Evolutionary conservation across 495 filamentous ascomycete genomes (phyloP), one percentile per base, ranked within the genome.

Genomic region (Lasiosphaeris hirsuta): DNA sequence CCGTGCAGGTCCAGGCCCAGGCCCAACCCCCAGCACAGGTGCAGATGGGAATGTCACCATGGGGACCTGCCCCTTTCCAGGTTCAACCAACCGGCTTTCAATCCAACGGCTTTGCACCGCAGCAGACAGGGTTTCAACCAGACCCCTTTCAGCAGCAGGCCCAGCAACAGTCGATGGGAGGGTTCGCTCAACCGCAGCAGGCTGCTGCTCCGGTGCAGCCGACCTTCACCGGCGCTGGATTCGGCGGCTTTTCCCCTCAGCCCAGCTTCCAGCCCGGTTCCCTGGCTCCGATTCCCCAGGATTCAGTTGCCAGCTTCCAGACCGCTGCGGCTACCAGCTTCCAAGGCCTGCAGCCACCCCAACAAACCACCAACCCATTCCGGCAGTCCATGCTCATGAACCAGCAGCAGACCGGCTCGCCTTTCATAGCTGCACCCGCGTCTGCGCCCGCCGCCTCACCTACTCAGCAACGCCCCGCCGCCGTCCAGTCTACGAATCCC

Each of bases 341-440:
- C 63, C 69, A 75, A 49, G 76, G 77, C 13, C 76, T 83, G 37
- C 76, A 74, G 33, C 64, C 73, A 0, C 69, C 70, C 4, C 75
- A 81, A 49, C 87, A 87, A 56, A 81, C 75, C 10, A 92, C 90
- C 3, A 96, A 96, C 68, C 92, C 92, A 4, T 96, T 96, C 77
- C 81, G 92, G 39, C 87, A 90, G 65, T 94, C 90, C 2, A 90
- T 91, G 83, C 75, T 94, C 75, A 72, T 86, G 66, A 78, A 75
- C 53, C 75, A 68, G 68, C 75, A 67, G 67, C 75, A 67, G 73
- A 85, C 68, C 65, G 77, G 69, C 59, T 65, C 71, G 15, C 62
- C 70, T 52, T 70, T 71, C 58, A 41, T 58, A 1, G 39, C 67
- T 3, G 36, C 61, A 49, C 39, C 52, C 43, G 14, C 57, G 15